Evolutionary conservation across 371 early-diverging fungal species (phyloP).

Genomic region (Mucor indicus): DNA sequence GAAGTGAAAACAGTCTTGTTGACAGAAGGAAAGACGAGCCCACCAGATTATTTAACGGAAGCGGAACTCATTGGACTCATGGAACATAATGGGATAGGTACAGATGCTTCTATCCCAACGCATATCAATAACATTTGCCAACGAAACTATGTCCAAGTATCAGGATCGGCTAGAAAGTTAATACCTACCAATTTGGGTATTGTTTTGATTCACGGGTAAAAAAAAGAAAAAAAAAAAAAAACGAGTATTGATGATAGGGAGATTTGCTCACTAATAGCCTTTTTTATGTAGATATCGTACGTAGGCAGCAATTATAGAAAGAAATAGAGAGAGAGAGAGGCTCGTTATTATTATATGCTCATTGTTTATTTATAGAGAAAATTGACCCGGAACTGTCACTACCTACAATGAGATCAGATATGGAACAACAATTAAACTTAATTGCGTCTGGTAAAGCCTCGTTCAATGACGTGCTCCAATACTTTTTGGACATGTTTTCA

Average conservation of each 20-base stretch:
- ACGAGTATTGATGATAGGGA: no score
- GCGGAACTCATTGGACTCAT: slow-evolving; percentile 61
- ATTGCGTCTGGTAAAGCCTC: slow-evolving; percentile 48
- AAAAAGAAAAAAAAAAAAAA: no score
- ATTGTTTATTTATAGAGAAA: slow-evolving; percentile 28
- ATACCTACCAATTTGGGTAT: slow-evolving; percentile 54
- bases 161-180: slow-evolving; percentile 32
- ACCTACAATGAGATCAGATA: slow-evolving; percentile 53
- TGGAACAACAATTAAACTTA: slow-evolving; percentile 48
- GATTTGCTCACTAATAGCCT: no score
- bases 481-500: slow-evolving; percentile 46
- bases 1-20: slow-evolving; percentile 20
- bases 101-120: slow-evolving; percentile 77
- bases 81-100: slow-evolving; percentile 81
- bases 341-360: no score
- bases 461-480: slow-evolving; percentile 33
- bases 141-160: slow-evolving; percentile 57
- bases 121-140: slow-evolving; percentile 74
- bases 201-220: slow-evolving; percentile 53
- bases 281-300: slow-evolving; percentile 37
- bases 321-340: no score
- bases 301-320: no score
- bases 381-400: slow-evolving; percentile 53
- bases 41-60: slow-evolving; percentile 70
- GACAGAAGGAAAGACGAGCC: slow-evolving; percentile 58